A percentile compares a stretch with the other conserved stretches of the same genome.
phyloP scores from a whole-genome alignment of 495 filamentous ascomycete species.

The Cercophora scortea region DNA sequence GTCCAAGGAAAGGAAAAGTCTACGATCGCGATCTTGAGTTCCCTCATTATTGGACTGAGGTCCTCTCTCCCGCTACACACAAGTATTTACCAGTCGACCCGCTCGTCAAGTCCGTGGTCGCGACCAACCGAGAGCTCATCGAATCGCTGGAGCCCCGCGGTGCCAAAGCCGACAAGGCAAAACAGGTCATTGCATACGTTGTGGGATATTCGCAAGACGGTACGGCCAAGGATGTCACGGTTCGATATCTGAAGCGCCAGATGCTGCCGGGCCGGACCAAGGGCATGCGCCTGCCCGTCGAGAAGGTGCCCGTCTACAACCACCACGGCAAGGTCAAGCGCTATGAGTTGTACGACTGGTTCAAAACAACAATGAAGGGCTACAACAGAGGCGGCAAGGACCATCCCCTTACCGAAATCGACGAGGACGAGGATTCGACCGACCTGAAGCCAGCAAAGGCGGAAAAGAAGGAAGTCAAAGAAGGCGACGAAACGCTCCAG shows the following conservation, averaged over 20 bases:
- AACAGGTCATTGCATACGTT: slow-evolving; percentile 89
- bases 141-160: slow-evolving; percentile 77
- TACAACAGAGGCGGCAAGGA: slow-evolving; percentile 56
- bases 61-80: slow-evolving; percentile 69
- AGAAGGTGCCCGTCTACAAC: slow-evolving; percentile 74
- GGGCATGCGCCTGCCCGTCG: slow-evolving; percentile 64
- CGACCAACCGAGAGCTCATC: slow-evolving; percentile 60
- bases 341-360: slow-evolving; percentile 78
- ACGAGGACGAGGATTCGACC: slow-evolving; percentile 68
- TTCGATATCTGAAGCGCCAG: slow-evolving; percentile 79
- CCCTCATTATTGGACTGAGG: slow-evolving; percentile 92
- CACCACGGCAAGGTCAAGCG: slow-evolving; percentile 60
- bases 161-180: slow-evolving; percentile 68
- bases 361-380: slow-evolving; percentile 62
- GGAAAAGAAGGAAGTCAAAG: slow-evolving; percentile 63
- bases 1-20: slow-evolving; percentile 19
- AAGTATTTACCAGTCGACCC: slow-evolving; percentile 73
- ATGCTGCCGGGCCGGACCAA: slow-evolving; percentile 87
- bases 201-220: slow-evolving; percentile 78
- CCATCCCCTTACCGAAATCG: slow-evolving; percentile 51
- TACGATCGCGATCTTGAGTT: slow-evolving; percentile 68
- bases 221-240: slow-evolving; percentile 91
- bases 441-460: slow-evolving; percentile 65
- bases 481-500: slow-evolving; percentile 73
- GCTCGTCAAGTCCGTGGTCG: slow-evolving; percentile 59